Base-by-base conservation (phyloP, 805 yeast species). In the Lipomyces kockii region DNA sequence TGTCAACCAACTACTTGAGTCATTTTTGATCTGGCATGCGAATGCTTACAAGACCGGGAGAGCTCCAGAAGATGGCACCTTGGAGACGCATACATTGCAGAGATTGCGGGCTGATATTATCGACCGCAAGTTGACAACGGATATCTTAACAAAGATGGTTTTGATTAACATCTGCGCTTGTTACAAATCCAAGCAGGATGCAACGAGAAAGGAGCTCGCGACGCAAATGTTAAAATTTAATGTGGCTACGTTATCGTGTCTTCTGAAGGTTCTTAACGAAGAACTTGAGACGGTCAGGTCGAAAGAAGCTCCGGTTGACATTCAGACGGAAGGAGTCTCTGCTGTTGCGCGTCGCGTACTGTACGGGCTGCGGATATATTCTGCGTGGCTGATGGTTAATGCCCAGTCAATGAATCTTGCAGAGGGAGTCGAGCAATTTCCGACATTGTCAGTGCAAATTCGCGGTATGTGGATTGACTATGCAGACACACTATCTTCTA, bases 21-120 rank as follows among this genome's bases (percentile, higher is more conserved):
- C 35, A 35, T 68, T 67, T 49, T 46, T 69, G 37, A 32, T 32
- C 12, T 60, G 66, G 63, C 72, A 69, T 52, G 72, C 70, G 12
- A 60, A 49, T 25, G 58, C 27, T 5, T 60, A 35, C 32, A 29
- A 27, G 17, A 34, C 29, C 1, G 51, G 54, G 6, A 25, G 29
- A 29, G 43, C 49, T 17, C 46, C 46, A n/a, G 60, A 34, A 29
- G 53, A 35, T 14, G 53, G 29, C 17, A 46, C 29, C 3, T 43
- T 65, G 25, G 54, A 60, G 7, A 20, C 32, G 22, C 37, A 35
- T 14, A 46, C 65, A 20, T 17, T 65, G 43, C 32, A 27, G 27
- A 61, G 43, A 17, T 27, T 66, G 35, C 55, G 63, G 22, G 7
- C 61, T 11, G 64, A 35, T 11, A 25, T 66, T 9, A 22, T 4